Base-by-base conservation (phyloP, 2,329 filamentous ascomycete genomes). In the Aaosphaeria pasadenensis region DNA sequence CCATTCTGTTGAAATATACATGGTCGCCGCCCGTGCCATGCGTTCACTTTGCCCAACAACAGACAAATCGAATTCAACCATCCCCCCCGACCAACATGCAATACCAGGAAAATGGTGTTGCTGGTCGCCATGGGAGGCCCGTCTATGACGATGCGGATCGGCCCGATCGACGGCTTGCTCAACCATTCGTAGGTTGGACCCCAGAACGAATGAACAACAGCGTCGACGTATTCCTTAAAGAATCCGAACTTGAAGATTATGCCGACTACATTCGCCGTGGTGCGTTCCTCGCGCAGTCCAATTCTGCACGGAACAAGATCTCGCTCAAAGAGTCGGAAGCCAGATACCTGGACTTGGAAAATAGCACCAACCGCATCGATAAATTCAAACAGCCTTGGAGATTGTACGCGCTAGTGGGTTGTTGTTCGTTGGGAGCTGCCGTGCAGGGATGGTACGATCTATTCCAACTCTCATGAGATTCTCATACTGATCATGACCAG, bases 321-420 rank as follows among this genome's bases (percentile, higher is more conserved):
- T 43, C 30, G 1, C 42, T 58, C 41, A 55, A 47, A 28, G 50
- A 54, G 6, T 41, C 30, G 29, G 56, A 58, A 44, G 52, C 50
- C 1, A 6, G 44, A 7, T 53, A 44, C 39, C 40, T 58, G 1
- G 44, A 53, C 7, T 46, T 58, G 1, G 56, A 58, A 31, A 44
- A 52, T 32, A 56, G 53, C 46, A 28, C 46, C 2, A 46, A 52
- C 17, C 53, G 50, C n/a, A 51, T 60, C 31, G 57, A 58, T 44
- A 55, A 52, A 32, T 60, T 58, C 49, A 60, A 55, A 11, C 57
- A 60, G 29, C 57, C 57, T 7, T 54, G 54, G 50, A 49, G 54
- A 35, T 43, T 60, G 13, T 60, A 58, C 38, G 50, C 50, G 29
- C 46, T 60, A 1, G 50, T 60, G 9, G 55, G 45, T 5, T 47